Evolutionary conservation across 345 rosid species (phyloP), one percentile per base, ranked within the genome.

Genomic region (Corchorus olitorius): DNA sequence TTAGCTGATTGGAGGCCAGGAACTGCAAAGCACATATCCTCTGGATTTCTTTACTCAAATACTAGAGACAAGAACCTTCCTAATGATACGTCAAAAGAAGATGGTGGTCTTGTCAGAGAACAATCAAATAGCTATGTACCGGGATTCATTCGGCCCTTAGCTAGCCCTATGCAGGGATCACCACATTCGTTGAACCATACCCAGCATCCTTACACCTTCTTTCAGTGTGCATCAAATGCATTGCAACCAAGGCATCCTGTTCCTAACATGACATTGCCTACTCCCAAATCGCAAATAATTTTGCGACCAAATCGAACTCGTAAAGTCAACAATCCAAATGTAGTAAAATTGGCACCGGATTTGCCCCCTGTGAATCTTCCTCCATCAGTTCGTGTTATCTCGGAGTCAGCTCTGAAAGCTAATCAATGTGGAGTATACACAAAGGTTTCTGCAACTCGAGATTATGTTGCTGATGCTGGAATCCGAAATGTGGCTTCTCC

Each of bases 341-440:
- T 96, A 70, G 99, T 96, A 81, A 96, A 91, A 83, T 87, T 92
- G 81, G 97, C 98, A 67, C 99, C 98, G 76, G 98, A 90, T 76
- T 81, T 96, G 77, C 98, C 99, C 59, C 94, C 94, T 3, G 90
- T 96, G 75, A 92, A 92, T 88, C 99, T 96, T 84, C 99, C 97
- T 53, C 89, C 91, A 22, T 86, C 97, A 46, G 97, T 91, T 72
- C 93, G 94, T 82, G 88, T 96, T 63, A 86, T 96, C 81, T 84
- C 99, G 1, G 89, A 86, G 81, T 80, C 95, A 76, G 89, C 84
- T 81, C 86, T 90, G 71, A 79, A 80, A 68, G 86, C 75, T 81
- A 76, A 81, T 75, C 87, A 82, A 54, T 56, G 80, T 78, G 88
- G 83, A 70, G 75, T 78, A 48, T 81, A 86, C 78, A 65, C 76